phyloP scores from a whole-genome alignment of 306 rosid genomes.

The Rubus idaeus region DNA sequence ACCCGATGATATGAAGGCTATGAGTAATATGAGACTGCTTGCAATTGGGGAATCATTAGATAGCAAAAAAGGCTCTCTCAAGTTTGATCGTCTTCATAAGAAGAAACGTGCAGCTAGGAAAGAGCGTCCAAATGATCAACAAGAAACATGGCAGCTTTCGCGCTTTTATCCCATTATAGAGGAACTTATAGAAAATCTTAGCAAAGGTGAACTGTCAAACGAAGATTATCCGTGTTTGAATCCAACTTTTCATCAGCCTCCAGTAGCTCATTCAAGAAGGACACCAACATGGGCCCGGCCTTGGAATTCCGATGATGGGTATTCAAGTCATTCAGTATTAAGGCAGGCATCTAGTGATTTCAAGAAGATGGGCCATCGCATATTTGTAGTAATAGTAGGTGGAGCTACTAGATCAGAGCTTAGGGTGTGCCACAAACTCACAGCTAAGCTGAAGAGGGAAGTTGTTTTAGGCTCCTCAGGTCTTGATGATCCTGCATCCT shows the following conservation, averaged over 20 bases:
- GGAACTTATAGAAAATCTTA: slow-evolving; percentile 83
- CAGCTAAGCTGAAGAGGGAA: slow-evolving; percentile 76
- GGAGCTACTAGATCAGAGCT: slow-evolving; percentile 99
- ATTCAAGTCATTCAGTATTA: slow-evolving; percentile 83
- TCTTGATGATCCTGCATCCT: slow-evolving; percentile 83
- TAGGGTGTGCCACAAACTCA: slow-evolving; percentile 90
- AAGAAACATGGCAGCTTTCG: slow-evolving; percentile 76
- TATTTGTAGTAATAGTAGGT: slow-evolving; percentile 84
- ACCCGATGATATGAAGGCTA: slow-evolving; percentile 63
- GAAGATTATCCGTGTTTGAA: slow-evolving; percentile 90
- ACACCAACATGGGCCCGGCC: slow-evolving; percentile 89
- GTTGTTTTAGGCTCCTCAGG: slow-evolving; percentile 83
- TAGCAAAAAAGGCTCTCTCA: slow-evolving; percentile 65
- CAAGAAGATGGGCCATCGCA: slow-evolving; percentile 81
- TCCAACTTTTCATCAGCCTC: slow-evolving; percentile 53
- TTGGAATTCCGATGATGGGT: slow-evolving; percentile 87
- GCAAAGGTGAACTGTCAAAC: slow-evolving; percentile 69
- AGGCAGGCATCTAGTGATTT: slow-evolving; percentile 84
- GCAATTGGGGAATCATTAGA: slow-evolving; percentile 52
- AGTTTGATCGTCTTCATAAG: slow-evolving; percentile 71
- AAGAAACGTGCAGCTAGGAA: slow-evolving; percentile 80
- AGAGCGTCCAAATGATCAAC: slow-evolving; percentile 51
- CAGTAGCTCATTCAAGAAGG: slow-evolving; percentile 73
- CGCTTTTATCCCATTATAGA: slow-evolving; percentile 91
- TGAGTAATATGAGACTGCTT: slow-evolving; percentile 66